Evolutionary conservation across 495 filamentous ascomycete species (phyloP).

Genomic region (Penicillium pancosmium): DNA sequence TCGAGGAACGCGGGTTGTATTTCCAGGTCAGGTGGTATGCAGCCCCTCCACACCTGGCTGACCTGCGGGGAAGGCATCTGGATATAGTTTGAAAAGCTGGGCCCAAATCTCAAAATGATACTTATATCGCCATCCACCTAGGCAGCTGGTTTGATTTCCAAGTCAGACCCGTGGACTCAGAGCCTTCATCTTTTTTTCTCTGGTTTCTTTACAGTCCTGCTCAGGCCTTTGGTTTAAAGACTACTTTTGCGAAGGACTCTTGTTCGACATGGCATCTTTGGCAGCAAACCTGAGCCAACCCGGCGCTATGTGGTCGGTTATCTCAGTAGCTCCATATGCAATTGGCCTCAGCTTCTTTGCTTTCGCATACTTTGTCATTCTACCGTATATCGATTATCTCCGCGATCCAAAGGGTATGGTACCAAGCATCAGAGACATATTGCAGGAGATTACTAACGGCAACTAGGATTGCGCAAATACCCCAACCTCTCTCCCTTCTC

Average conservation of each 20-base stretch:
- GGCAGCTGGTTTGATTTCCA: background rate
- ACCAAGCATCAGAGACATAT: background rate
- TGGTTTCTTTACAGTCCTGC: background rate
- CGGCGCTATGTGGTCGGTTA: conserved; percentile 25
- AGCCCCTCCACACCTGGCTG: conserved; percentile 1
- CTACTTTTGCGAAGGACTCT: background rate
- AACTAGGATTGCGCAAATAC: conserved; percentile 49
- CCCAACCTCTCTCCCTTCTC: conserved; percentile 47
- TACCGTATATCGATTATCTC: conserved; percentile 45
- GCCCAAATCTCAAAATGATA: background rate
- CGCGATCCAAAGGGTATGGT: conserved; percentile 46
- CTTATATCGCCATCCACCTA: background rate
- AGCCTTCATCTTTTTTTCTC: background rate
- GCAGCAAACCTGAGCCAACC: conserved; percentile 2
- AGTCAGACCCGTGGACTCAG: background rate
- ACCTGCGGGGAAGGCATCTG: background rate
- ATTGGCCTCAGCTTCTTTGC: conserved; percentile 23
- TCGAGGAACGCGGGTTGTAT: conserved; percentile 1
- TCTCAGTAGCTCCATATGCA: conserved; percentile 33
- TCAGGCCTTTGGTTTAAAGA: background rate
- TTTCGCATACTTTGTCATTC: conserved; percentile 44
- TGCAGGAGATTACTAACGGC: conserved; percentile 9
- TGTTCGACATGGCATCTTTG: background rate
- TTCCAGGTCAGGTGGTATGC: background rate
- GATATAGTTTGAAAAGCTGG: background rate